phyloP scores from a whole-genome alignment of 495 filamentous ascomycete genomes.

The Aspergillus mulundensis region DNA sequence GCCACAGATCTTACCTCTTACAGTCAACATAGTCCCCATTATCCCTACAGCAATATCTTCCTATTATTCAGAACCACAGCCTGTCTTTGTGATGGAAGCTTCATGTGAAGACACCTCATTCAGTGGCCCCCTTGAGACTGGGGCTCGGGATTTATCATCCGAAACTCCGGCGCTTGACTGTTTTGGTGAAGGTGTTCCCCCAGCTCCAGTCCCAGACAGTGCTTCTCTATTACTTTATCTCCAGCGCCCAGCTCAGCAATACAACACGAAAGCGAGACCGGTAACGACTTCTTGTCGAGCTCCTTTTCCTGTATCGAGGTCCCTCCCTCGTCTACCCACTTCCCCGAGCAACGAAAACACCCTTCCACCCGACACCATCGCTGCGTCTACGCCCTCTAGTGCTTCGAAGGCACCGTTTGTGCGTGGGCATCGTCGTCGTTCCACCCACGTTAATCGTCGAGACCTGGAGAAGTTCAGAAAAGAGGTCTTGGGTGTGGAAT shows the following conservation, averaged over 20 bases:
- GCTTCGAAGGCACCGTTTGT: slow-evolving; percentile 39
- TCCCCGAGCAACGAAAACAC: slow-evolving; percentile 11
- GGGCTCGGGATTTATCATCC: slow-evolving; percentile 18
- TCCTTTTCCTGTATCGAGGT: neutral
- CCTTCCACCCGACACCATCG: slow-evolving; percentile 35
- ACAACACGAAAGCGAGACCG: slow-evolving; percentile 3
- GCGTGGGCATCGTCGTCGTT: slow-evolving; percentile 46
- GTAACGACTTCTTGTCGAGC: neutral
- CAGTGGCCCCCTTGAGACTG: slow-evolving; percentile 14
- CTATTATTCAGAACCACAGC: neutral
- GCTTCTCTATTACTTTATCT: neutral
- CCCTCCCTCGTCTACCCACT: neutral
- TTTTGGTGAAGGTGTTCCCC: slow-evolving; percentile 17
- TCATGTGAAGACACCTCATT: slow-evolving; percentile 1
- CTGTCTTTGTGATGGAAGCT: slow-evolving; percentile 8
- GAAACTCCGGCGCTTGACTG: slow-evolving; percentile 25
- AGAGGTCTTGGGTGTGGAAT: slow-evolving; percentile 39
- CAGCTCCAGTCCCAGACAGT: neutral
- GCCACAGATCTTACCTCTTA: slow-evolving; percentile 3
- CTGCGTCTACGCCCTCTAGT: slow-evolving; percentile 29
- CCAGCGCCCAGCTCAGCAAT: slow-evolving; percentile 4
- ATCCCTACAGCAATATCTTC: neutral
- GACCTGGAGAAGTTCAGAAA: slow-evolving; percentile 45
- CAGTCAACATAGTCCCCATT: neutral
- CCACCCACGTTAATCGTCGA: slow-evolving; percentile 42